Conservation (phyloP, 768 basidiomycete species). For the Kwoniella europaea region DNA sequence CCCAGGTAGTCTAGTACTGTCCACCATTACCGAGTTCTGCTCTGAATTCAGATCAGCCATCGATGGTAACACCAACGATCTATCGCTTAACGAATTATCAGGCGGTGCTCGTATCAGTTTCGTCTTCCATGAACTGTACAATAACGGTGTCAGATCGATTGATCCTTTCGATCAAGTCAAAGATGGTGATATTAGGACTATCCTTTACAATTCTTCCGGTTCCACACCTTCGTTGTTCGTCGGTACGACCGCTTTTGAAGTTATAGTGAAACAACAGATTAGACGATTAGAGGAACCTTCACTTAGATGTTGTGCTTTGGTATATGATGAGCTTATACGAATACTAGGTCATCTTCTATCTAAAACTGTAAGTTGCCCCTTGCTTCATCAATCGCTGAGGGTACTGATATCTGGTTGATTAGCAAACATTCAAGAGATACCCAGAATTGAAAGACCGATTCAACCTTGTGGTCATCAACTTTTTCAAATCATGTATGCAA, state of each 20-base stretch:
- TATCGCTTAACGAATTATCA: conserved; percentile 93
- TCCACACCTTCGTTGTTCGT: conserved; percentile 96
- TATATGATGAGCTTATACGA: conserved; percentile 96
- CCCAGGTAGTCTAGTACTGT: conserved; percentile 87
- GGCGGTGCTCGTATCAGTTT: conserved; percentile 98
- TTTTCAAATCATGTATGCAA: conserved; percentile 90
- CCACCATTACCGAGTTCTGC: conserved; percentile 98
- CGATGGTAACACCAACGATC: conserved; percentile 95
- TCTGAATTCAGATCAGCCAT: conserved; percentile 95
- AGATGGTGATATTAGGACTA: conserved; percentile 94
- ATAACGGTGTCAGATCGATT: conserved; percentile 91
- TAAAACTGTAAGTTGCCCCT: conserved; percentile 71
- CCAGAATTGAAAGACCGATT: conserved; percentile 96
- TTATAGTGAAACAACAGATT: conserved; percentile 99
- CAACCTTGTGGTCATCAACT: conserved; percentile 92
- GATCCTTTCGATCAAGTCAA: conserved; percentile 99
- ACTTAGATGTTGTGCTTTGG: conserved; percentile 90
- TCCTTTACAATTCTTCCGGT: conserved; percentile 98
- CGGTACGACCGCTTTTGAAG: conserved; percentile 95
- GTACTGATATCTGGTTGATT: conserved; percentile 12
- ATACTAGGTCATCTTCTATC: conserved; percentile 87
- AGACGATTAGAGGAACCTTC: conserved; percentile 92
- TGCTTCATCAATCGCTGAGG: conserved; percentile 47
- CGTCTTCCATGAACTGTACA: conserved; percentile 98
- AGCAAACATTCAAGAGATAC: conserved; percentile 96